Evolutionary conservation across 1,139 yeast species (phyloP), one percentile per base, ranked within the genome.

Genomic region (Kodamaea arcana): DNA sequence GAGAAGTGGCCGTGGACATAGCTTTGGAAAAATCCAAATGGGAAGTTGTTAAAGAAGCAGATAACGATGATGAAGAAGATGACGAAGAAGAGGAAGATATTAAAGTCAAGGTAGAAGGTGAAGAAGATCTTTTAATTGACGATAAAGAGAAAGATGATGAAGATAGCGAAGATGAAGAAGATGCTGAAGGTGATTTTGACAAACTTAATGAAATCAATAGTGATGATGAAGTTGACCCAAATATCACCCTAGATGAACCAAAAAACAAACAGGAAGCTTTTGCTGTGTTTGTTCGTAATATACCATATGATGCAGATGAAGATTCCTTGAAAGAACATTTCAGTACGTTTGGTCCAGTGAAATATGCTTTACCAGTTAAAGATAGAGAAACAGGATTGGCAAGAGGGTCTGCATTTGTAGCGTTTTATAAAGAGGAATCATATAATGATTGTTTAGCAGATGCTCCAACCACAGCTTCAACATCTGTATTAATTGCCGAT

Each of bases 391-490:
- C 95, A 2, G 95, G 94, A 4, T 67, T 86, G 40, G 88, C 98
- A 9, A 85, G 74, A 56, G 99, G 99, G 37, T 83, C 96, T 1
- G 99, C 97, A 0, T 92, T 92, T 56, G 95, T 92, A 29, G 95
- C 96, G 0, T 92, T 92, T 55, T 60, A 56, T 35, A 66, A 72
- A 23, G 78, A 76, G 41, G 78, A 71, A 4, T 77, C 85, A 3
- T 85, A 78, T 50, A 68, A 71, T 22, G 72, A 73, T 35, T 92
- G 97, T 62, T 60, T 90, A 27, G 70, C 70, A 4, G 72, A 78
- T 48, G 95, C 97, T 0, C 97, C 97, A 23, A 72, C 76, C 22
- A 72, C 78, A n/a, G 77, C 81, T 9, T 66, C 87, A 2, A 76
- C 90, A 2, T 86, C 97, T 2, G 64, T 92, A 48, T 72, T 92